These are phyloP conservation scores for Coniochaeta ligniaria DNA, from an alignment of 2,329 filamentous ascomycete genomes.

Conservation along the genomic window DNA sequence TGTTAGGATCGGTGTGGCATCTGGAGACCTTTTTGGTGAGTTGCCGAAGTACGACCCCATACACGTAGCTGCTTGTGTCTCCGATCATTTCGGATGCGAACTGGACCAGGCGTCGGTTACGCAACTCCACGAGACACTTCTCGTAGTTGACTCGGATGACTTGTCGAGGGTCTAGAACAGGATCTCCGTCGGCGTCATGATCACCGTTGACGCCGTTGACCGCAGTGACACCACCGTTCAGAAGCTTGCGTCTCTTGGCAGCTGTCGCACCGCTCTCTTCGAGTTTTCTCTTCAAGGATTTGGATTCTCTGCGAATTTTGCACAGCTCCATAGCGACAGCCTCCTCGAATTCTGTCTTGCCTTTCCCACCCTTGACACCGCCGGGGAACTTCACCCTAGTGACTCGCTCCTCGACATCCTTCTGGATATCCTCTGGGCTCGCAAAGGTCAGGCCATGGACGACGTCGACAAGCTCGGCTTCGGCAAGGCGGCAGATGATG, in stretches of 20 bases:
- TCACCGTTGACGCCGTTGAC: slow-evolving; percentile 20
- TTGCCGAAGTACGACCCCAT: slow-evolving; percentile 62
- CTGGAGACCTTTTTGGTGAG: slow-evolving; percentile 62
- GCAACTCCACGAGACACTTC: slow-evolving; percentile 74
- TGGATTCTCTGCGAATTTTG: slow-evolving; percentile 45
- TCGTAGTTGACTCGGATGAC: slow-evolving; percentile 78
- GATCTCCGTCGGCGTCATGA: slow-evolving; percentile 30
- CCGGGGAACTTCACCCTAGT: slow-evolving; percentile 45
- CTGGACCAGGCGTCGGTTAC: slow-evolving; percentile 69
- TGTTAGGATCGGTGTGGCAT: slow-evolving; percentile 54
- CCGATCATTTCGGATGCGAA: slow-evolving; percentile 66
- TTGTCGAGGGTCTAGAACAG: slow-evolving; percentile 51
- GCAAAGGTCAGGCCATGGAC: slow-evolving; percentile 50
- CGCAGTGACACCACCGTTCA: slow-evolving; percentile 31
- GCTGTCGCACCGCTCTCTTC: slow-evolving; percentile 30
- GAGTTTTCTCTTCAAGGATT: slow-evolving; percentile 43
- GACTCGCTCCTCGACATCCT: slow-evolving; percentile 57
- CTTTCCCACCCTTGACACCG: slow-evolving; percentile 55
- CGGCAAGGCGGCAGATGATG: slow-evolving; percentile 47
- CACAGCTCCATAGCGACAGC: slow-evolving; percentile 46
- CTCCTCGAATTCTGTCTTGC: slow-evolving; percentile 55
- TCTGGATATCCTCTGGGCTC: slow-evolving; percentile 52
- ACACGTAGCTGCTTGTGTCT: slow-evolving; percentile 68
- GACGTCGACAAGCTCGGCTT: slow-evolving; percentile 61
- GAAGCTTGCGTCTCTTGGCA: slow-evolving; percentile 48